phyloP scores from a whole-genome alignment of 345 rosid genomes.

The Odontarrhena argentea region DNA sequence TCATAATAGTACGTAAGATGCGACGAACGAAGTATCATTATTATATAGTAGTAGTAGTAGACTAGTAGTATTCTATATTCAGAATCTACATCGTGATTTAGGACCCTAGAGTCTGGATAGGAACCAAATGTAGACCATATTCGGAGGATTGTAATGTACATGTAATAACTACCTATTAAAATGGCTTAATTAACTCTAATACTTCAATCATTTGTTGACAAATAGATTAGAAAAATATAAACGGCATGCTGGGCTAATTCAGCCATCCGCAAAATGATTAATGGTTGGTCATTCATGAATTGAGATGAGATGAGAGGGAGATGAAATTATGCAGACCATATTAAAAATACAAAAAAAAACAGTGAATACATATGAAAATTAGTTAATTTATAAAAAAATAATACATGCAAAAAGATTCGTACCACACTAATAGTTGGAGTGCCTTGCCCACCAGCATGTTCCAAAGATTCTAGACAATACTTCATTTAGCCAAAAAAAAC shows the following conservation, averaged over 20 bases:
- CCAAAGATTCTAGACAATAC: slow-evolving; percentile 19
- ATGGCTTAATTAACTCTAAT: background rate
- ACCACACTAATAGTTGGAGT: slow-evolving; percentile 29
- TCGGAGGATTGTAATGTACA: slow-evolving; percentile 1
- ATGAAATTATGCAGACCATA: slow-evolving; percentile 14
- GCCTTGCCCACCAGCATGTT: slow-evolving; percentile 42
- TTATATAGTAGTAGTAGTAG: slow-evolving; percentile 1
- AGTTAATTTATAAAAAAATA: background rate
- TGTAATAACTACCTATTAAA: background rate
- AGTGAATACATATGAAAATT: background rate
- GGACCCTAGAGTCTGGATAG: slow-evolving; percentile 31
- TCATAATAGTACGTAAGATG: slow-evolving; percentile 5
- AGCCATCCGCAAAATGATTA: slow-evolving; percentile 12
- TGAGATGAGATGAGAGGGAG: slow-evolving; percentile 18
- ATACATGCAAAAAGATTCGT: slow-evolving; percentile 6
- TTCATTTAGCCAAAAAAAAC: slow-evolving; percentile 17
- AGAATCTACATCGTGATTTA: slow-evolving; percentile 32
- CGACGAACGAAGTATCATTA: background rate
- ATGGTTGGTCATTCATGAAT: slow-evolving; percentile 29
- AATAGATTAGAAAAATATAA: slow-evolving; percentile 10
- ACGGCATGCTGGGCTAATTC: slow-evolving; percentile 15
- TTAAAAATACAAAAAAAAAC: background rate
- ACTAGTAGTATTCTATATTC: background rate
- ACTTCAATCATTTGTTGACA: slow-evolving; percentile 26
- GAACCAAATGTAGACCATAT: slow-evolving; percentile 19